Evolutionary conservation across 495 filamentous ascomycete species (phyloP).

Genomic region (Penicillium mononematosum): DNA sequence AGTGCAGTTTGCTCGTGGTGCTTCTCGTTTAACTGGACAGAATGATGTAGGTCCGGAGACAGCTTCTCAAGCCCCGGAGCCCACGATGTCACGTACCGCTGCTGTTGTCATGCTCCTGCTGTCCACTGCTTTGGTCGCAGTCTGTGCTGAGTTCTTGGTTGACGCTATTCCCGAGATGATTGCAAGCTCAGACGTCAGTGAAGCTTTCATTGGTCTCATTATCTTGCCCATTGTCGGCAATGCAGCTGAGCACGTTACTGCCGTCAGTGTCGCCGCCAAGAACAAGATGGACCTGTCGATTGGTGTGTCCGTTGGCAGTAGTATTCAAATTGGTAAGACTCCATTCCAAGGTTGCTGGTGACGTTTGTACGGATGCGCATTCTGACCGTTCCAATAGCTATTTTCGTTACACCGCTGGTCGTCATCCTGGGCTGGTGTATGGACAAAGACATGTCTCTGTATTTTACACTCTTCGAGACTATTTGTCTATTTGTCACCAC

Average conservation of each 20-base stretch:
- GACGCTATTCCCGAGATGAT: conserved; percentile 75
- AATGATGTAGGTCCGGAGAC: conserved; percentile 30
- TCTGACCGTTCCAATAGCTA: conserved; percentile 52
- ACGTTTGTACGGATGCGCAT: background rate
- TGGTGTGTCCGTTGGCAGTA: conserved; percentile 82
- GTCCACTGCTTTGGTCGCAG: conserved; percentile 75
- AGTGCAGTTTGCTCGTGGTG: conserved; percentile 42
- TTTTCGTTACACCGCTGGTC: conserved; percentile 86
- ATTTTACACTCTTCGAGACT: conserved; percentile 92
- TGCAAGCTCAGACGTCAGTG: conserved; percentile 58
- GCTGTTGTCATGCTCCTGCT: conserved; percentile 72
- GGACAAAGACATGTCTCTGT: conserved; percentile 78
- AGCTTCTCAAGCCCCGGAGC: conserved; percentile 46
- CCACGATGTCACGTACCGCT: conserved; percentile 68
- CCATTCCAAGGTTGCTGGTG: background rate
- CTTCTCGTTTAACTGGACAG: conserved; percentile 29
- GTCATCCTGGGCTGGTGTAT: conserved; percentile 89
- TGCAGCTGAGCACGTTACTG: conserved; percentile 88
- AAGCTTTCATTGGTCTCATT: conserved; percentile 86
- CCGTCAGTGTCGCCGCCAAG: conserved; percentile 82
- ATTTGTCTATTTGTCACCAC: conserved; percentile 80
- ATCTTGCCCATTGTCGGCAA: conserved; percentile 90
- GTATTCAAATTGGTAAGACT: conserved; percentile 64
- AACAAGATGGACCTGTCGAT: conserved; percentile 97
- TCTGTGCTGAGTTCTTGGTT: conserved; percentile 87